Evolutionary conservation across 2,329 filamentous ascomycete genomes (phyloP).

Genomic region (Talaromyces islandicus): DNA sequence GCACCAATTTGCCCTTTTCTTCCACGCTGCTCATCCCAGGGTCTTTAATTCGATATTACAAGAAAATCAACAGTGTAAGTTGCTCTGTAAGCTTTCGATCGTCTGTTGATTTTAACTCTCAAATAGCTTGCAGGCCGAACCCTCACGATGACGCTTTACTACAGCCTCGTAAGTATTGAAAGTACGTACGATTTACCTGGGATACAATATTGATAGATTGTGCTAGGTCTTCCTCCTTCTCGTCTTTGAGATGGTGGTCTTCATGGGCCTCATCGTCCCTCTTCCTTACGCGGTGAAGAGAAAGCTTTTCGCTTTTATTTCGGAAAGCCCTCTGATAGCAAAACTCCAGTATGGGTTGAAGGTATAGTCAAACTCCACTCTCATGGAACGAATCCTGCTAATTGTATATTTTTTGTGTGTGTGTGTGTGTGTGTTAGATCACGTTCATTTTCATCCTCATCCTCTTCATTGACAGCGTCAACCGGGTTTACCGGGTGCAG

Average conservation of each 20-base stretch:
- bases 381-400: neutral
- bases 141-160: constrained; percentile 63
- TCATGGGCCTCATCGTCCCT: constrained; percentile 58
- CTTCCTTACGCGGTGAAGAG: constrained; percentile 81
- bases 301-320: constrained; percentile 93
- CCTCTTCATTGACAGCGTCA: constrained; percentile 94
- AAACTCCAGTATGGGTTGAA: constrained; percentile 97
- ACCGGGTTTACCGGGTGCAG: constrained; percentile 94
- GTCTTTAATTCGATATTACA: neutral
- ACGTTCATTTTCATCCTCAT: constrained; percentile 99
- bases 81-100: neutral
- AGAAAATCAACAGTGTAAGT: neutral
- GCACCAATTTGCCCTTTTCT: neutral
- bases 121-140: constrained; percentile 3
- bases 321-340: constrained; percentile 74
- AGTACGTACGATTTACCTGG: constrained; percentile 11
- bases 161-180: constrained; percentile 53
- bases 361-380: constrained; percentile 35
- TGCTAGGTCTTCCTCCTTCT: constrained; percentile 44
- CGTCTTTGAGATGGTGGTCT: constrained; percentile 46
- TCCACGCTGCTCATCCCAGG: neutral
- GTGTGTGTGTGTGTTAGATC: constrained; percentile 52
- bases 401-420: neutral
- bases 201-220: neutral
- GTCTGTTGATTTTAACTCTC: neutral